Evolutionary conservation across 1,139 yeast species (phyloP).

Genomic region (Magnusiomyces suaveolens): DNA sequence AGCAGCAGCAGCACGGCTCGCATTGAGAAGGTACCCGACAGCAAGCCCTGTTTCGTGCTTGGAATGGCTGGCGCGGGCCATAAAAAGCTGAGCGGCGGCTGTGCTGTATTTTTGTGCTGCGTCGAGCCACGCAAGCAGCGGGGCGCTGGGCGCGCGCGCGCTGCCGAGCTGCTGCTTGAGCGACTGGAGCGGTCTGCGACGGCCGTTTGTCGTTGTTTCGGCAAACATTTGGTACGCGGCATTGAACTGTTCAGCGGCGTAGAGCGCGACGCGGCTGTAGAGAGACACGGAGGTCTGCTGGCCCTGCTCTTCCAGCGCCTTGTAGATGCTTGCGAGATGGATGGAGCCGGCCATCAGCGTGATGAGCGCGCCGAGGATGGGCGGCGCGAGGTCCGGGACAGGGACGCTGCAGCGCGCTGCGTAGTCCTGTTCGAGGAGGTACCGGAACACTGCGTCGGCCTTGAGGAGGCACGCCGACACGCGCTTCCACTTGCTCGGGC

Average conservation of each 20-base stretch:
- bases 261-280: slow-evolving; percentile 29
- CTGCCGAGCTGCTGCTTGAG: slow-evolving; percentile 3
- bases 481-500: slow-evolving; percentile 25
- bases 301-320: slow-evolving; percentile 20
- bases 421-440: slow-evolving; percentile 18
- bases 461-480: slow-evolving; percentile 25
- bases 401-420: slow-evolving; percentile 8
- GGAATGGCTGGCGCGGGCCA: slow-evolving; percentile 27
- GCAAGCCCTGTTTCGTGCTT: slow-evolving; percentile 28
- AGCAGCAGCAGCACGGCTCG: slow-evolving; percentile 8
- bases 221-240: slow-evolving; percentile 22
- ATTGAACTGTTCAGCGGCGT: slow-evolving; percentile 28
- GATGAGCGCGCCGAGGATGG: slow-evolving; percentile 22
- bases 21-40: slow-evolving; percentile 22
- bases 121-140: slow-evolving; percentile 24
- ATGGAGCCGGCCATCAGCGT: slow-evolving; percentile 27
- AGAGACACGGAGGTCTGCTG: slow-evolving; percentile 23
- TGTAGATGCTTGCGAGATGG: slow-evolving; percentile 26
- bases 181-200: neutral
- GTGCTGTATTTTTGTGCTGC: slow-evolving; percentile 24
- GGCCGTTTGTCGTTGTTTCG: neutral
- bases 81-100: slow-evolving; percentile 26
- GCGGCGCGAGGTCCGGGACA: slow-evolving; percentile 23
- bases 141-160: neutral
- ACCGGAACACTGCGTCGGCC: slow-evolving; percentile 25